Evolutionary conservation across 2,329 filamentous ascomycete genomes (phyloP).

Genomic region (Nemania bipapillata): DNA sequence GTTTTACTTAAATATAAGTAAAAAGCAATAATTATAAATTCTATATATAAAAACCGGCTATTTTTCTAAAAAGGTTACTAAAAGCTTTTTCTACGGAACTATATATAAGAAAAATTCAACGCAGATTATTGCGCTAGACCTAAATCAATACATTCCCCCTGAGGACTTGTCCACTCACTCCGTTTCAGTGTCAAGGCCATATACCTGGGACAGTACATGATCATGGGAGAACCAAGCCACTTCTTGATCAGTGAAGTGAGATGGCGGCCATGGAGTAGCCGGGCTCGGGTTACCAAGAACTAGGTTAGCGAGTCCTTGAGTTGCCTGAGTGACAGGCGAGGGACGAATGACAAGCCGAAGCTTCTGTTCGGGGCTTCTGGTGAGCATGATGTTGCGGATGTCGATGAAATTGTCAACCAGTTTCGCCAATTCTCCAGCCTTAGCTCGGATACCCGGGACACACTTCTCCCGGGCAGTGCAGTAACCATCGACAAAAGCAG

Average conservation of each 20-base stretch:
- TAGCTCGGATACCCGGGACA: background rate
- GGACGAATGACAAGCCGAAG: background rate
- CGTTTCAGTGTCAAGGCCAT: no score
- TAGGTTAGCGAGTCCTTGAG: background rate
- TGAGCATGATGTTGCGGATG: background rate
- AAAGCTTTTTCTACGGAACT: no score
- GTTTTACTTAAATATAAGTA: no score
- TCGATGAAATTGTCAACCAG: slow-evolving; percentile 14
- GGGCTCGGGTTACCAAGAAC: background rate
- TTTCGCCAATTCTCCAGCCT: background rate
- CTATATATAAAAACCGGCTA: no score
- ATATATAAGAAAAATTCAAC: no score
- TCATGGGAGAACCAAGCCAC: slow-evolving; percentile 16
- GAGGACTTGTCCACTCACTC: no score
- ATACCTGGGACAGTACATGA: slow-evolving; percentile 15
- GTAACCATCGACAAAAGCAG: slow-evolving; percentile 13
- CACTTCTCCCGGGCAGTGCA: slow-evolving; percentile 5
- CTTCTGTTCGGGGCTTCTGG: background rate
- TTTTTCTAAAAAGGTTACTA: no score
- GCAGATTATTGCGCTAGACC: no score
- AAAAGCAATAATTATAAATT: no score
- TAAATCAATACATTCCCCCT: no score
- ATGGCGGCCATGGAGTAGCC: slow-evolving; percentile 3
- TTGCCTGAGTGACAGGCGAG: background rate
- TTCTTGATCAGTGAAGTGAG: slow-evolving; percentile 18